Evolutionary conservation across 768 basidiomycete species (phyloP), one percentile per base, ranked within the genome.

Genomic region (Leccinum sublutescens): DNA sequence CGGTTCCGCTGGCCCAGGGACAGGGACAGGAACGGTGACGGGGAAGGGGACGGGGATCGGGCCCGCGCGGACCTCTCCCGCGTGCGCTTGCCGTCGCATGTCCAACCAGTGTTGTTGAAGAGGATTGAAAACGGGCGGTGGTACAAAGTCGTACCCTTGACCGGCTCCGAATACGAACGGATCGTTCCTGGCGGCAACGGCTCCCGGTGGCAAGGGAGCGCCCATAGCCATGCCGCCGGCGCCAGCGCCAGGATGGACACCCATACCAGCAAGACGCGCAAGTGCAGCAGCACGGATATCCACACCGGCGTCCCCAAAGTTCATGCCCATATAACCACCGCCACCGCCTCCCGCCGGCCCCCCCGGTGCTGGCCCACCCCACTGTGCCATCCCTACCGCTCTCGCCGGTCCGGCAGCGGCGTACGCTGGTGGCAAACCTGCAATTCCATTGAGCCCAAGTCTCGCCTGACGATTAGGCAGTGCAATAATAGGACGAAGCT

Each of bases 101-200:
- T 27, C 7, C 9, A 55, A 1, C 40, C 11, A 29, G 7, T 11
- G 17, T 4, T 11, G 50, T 4, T 11, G 50, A 45, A 5, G 56
- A 19, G 23, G 25, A 9, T 17, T 55, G 5, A 4, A 1, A 2
- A 23, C 43, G 21, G 21, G 17, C 1, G 38, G 60, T 4, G 52
- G 27, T 5, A 21, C 47, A 11, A 69, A 69, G 29, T 25, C 59
- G 10, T 68, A 60, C 5, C 10, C 52, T 3, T 62, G 60, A 8
- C 55, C 68, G 1, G 56, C 55, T 10, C 68, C 68, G n/a, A 69
- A 69, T 58, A 54, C 12, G 19, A 58, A 69, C 1, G 15, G 51
- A 17, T 60, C 11, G 8, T 62, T 50, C 33, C 54, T 52, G 5
- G 6, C 4, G 11, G 49, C 60, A 3, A 15, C 34, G 19, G 31